Conservation (phyloP, 345 rosid species). For the Eutrema heterophyllum region DNA sequence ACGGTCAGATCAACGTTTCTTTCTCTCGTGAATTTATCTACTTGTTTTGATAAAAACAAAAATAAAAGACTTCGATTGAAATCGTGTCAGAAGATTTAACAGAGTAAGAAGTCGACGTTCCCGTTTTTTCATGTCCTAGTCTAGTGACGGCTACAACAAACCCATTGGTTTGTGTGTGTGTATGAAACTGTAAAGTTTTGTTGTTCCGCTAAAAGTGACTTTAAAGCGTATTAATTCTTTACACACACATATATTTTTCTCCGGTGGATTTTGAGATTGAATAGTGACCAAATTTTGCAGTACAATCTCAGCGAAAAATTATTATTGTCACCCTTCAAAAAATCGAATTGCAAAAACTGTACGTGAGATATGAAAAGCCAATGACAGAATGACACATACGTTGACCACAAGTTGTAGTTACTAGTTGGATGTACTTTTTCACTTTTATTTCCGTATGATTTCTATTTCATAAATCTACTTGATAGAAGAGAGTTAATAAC, state of each 20-base stretch:
- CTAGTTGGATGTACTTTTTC: background rate
- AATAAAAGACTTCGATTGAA: background rate
- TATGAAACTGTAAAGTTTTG: background rate
- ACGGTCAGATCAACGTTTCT: slow-evolving; percentile 7
- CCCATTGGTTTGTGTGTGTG: background rate
- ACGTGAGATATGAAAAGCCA: background rate
- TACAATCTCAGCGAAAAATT: background rate
- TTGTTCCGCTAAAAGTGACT: background rate
- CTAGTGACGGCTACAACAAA: slow-evolving; percentile 21
- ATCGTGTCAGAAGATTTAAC: slow-evolving; percentile 23
- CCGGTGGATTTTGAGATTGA: background rate
- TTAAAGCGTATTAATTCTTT: background rate
- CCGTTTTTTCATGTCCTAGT: slow-evolving; percentile 12
- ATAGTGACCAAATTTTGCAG: background rate
- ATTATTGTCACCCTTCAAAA: background rate
- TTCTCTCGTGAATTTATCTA: background rate
- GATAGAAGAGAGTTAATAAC: background rate
- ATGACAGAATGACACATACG: background rate
- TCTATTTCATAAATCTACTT: background rate
- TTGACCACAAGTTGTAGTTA: background rate
- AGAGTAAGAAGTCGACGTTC: slow-evolving; percentile 10
- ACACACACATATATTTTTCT: background rate
- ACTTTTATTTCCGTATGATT: background rate
- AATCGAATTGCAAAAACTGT: background rate
- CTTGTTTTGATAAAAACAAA: background rate